phyloP scores from a whole-genome alignment of 768 basidiomycete genomes.

The Russula compacta region DNA sequence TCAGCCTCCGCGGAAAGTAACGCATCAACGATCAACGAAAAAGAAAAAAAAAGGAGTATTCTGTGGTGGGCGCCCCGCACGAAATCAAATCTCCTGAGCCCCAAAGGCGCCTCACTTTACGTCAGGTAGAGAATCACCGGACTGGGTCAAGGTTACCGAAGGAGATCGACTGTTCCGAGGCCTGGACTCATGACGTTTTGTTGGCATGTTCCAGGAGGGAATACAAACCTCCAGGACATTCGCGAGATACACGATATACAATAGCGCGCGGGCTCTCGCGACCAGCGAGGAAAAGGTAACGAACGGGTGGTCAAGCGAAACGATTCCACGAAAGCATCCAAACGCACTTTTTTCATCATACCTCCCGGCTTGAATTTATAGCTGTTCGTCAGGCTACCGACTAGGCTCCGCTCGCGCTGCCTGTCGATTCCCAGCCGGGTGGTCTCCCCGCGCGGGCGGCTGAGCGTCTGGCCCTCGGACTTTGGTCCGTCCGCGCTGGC shows the following conservation, averaged over 20 bases:
- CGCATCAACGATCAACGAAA: neutral
- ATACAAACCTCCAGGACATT: neutral
- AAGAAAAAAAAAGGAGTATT: constrained; percentile 1
- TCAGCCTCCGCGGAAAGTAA: constrained; percentile 9
- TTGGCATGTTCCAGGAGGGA: neutral
- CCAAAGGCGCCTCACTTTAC: constrained; percentile 4
- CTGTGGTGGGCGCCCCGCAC: neutral
- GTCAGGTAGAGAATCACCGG: constrained; percentile 6
- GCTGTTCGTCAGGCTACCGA: constrained; percentile 87
- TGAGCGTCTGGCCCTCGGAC: constrained; percentile 38
- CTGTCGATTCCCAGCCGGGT: constrained; percentile 47
- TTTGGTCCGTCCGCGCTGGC: constrained; percentile 20
- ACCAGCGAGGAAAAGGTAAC: neutral
- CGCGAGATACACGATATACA: neutral
- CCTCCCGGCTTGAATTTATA: constrained; percentile 91
- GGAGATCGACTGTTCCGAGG: neutral
- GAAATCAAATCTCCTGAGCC: neutral
- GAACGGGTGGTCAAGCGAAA: neutral
- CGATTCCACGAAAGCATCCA: neutral
- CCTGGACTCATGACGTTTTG: constrained; percentile 5
- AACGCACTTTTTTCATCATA: constrained; percentile 90
- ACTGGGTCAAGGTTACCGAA: neutral
- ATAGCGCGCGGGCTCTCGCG: neutral
- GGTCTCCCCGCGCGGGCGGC: constrained; percentile 51
- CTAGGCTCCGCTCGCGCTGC: constrained; percentile 68